Base-by-base conservation (phyloP, 768 basidiomycete genomes). In the Termitomyces sp. region DNA sequence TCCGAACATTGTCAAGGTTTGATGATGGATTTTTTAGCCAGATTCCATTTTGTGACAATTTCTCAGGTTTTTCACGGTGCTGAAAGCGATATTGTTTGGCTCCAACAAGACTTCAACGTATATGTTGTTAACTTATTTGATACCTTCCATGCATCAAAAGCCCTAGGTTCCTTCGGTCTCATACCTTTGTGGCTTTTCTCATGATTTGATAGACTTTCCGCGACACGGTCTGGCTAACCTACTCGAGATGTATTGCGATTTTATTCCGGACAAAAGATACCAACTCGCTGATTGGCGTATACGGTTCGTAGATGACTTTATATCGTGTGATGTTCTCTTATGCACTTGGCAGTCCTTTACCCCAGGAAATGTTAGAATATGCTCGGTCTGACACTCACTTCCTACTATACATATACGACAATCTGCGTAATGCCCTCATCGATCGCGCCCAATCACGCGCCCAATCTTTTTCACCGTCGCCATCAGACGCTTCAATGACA, bases 201-300 rank as follows among this genome's bases (percentile, higher is more conserved):
- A 51, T 16, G 10, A 16, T 16, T 9, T 28, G 5, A 58, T 58
- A 92, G 95, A 90, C 13, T 90, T 93, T 64, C 87, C 90, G 0
- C 81, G 86, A 34, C 90, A 94, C 65, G 88, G 89, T 2, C 84
- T 99, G 15, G 91, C 92, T 0, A 81, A 85, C 44, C 78, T 98
- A 13, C 81, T 98, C 8, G 85, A 88, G 63, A 87, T 88, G 77
- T 98, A 92, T 66, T 95, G 92, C 66, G 86, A 93, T 65, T 94
- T 94, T 64, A 79, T 81, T 7, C 85, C 96, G 0, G 96, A 98
- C 75, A 99, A 99, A 73, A 84, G 92, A 31, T 98, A 96, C 68
- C 97, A 98, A 66, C 78, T 96, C 6, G 97, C 96, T 10, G 97
- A 99, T 70, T 99, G 97, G 97, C 85, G 97, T 26, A 92, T 98